Percentiles rank a stretch among this genome's conserved stretches.
Conservation (phyloP, 495 filamentous ascomycete species). For the Daldinia caldariorum region DNA sequence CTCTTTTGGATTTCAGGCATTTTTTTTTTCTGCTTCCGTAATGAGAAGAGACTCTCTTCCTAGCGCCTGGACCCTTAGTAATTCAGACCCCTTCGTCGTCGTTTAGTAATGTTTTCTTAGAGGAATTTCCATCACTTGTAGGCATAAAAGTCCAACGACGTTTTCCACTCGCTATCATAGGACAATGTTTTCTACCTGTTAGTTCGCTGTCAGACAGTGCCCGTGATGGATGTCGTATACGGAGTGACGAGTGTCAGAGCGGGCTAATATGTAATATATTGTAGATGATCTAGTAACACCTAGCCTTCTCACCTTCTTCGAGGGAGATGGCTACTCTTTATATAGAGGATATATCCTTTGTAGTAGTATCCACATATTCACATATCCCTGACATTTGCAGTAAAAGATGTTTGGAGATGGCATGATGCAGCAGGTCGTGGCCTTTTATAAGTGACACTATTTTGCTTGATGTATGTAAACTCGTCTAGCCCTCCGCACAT, state of each 20-base stretch:
- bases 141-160: neutral
- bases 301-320: too few species aligned
- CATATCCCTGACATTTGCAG: too few species aligned
- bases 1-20: neutral
- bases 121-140: neutral
- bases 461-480: constrained; percentile 10
- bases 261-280: too few species aligned
- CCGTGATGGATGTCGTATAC: too few species aligned
- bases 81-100: neutral
- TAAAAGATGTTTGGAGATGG: neutral
- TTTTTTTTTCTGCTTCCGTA: constrained; percentile 8
- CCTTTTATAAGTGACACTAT: neutral
- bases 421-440: constrained; percentile 18
- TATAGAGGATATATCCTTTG: too few species aligned
- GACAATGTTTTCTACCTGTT: neutral
- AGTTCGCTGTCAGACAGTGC: too few species aligned
- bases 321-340: too few species aligned
- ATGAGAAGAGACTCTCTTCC: neutral
- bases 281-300: too few species aligned
- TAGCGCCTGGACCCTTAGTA: neutral
- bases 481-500: constrained; percentile 18
- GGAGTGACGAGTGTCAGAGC: too few species aligned
- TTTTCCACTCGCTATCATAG: neutral
- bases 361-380: too few species aligned
- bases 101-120: neutral